Conservation (phyloP, 2,329 filamentous ascomycete species). For the Ustilaginoidea virens region DNA sequence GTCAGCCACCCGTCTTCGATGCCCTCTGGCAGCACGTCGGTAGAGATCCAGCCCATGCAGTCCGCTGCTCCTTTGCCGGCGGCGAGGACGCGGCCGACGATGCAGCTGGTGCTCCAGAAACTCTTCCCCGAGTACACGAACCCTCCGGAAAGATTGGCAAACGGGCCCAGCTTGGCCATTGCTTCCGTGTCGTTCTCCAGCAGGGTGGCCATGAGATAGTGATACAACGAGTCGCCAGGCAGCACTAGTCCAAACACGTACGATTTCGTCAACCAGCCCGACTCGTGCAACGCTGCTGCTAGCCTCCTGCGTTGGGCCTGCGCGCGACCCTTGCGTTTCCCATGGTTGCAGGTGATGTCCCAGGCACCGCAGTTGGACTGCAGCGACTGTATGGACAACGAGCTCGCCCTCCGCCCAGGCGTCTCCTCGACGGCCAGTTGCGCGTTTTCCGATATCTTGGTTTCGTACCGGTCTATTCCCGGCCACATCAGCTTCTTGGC, state of each 20-base stretch:
- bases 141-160: conserved; percentile 47
- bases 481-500: conserved; percentile 49
- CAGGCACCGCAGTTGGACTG: conserved; percentile 30
- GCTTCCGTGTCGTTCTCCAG: conserved; percentile 49
- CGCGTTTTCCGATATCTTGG: conserved; percentile 31
- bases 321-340: conserved; percentile 13
- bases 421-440: conserved; percentile 20
- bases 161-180: conserved; percentile 39
- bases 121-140: conserved; percentile 49
- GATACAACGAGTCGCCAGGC: conserved; percentile 45
- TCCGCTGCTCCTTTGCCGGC: conserved; percentile 46
- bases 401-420: conserved; percentile 20
- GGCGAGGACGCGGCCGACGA: conserved; percentile 49
- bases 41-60: conserved; percentile 55
- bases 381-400: conserved; percentile 18
- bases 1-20: conserved; percentile 42
- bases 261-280: conserved; percentile 53
- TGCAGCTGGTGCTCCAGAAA: conserved; percentile 53
- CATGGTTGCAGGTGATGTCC: conserved; percentile 18
- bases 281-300: conserved; percentile 39
- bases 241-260: conserved; percentile 51
- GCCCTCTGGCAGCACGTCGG: conserved; percentile 37
- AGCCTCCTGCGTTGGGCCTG: conserved; percentile 35
- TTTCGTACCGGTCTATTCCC: conserved; percentile 35
- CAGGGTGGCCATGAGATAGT: conserved; percentile 50